Base-by-base conservation (phyloP, 2,329 filamentous ascomycete species). In the Malbranchea cinnamomea region DNA sequence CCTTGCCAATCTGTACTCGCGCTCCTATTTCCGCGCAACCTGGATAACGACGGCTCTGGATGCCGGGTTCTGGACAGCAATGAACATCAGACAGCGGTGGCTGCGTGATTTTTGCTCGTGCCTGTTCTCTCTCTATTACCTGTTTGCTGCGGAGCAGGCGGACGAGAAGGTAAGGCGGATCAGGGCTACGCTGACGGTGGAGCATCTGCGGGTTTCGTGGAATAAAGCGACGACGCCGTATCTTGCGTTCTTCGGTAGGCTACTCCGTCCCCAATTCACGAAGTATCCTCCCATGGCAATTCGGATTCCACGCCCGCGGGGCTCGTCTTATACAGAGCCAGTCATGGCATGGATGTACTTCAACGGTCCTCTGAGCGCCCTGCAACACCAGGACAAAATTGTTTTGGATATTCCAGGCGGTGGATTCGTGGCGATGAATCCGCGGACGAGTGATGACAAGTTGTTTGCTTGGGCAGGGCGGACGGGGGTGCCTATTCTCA, bases 41-140 rank as follows among this genome's bases (percentile, higher is more conserved):
- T 98, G 89, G 89, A 72, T 95, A 10, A 75, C 89, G 31, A 98
- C 89, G 0, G 89, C 84, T 0, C 59, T 98, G 37, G 89, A 98
- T 46, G 89, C 89, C 4, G 89, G 89, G 2, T 98, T 94, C 54
- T 98, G 89, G 89, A 93, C 84, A 0, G 89, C 89, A 19, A 98
- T 98, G 89, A 78, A 74, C 45, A 85, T 98, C 39, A 71, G 71
- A 33, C 65, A 65, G 27, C 84, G 79, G 45, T 85, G 80, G 72
- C 43, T 93, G 23, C 68, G 84, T 22, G 85, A 95, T 50, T 49
- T 93, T 9, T 71, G 79, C 6, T 84, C 82, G 48, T 65, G 95
- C 12, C 62, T 82, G 26, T 95, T 94, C 54, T 81, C 81, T 0
- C 50, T 78, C 7, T 98, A 93, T 56, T 98, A 98, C 52, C 65